Evolutionary conservation across 257 asterid genomes (phyloP), one percentile per base, ranked within the genome.

Genomic region (Solanum chiquidenum): DNA sequence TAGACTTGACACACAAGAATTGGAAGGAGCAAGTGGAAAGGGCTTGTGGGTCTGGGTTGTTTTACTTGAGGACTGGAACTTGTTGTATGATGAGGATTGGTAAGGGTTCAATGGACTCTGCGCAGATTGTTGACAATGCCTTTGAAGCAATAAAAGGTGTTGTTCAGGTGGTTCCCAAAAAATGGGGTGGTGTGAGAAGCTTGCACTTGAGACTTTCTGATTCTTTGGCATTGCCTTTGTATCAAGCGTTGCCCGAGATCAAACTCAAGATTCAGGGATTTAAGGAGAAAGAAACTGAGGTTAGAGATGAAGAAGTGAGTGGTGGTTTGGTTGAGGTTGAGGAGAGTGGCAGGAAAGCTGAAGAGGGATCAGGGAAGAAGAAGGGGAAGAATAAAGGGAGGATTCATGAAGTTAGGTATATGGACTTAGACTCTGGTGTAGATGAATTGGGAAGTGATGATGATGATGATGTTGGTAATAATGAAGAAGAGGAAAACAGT

Each of bases 121-220:
- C 85, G 3, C 97, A 90, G 88, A 89, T 97, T 86, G 95, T 92
- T 85, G 98, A 95, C 86, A 97, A 95, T 90, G 93, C 94, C 76
- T 38, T 86, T 11, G 92, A 88, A 12, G 98, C 92, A 5, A 85
- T 95, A 69, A 87, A 89, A 7, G 94, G 95, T 2, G 95, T 91
- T 6, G 93, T 92, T 10, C 90, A 91, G 86, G 85, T 82, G 91
- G 95, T 95, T 76, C 95, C 96, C 0, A 95, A 91, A 88, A 92
- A 92, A 85, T 95, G 99, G 99, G 94, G 89, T 88, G 99, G 96
- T 85, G 91, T 95, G 74, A 95, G 99, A 95, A 95, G 98, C 91
- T 85, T 95, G 93, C 96, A 94, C 73, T 92, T 97, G 94, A 95
- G 94, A 88, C 92, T 95, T 23, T 88, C 86, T 1, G 98, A 93